Conservation (phyloP, 805 yeast species). For the Starmera amethionina region DNA sequence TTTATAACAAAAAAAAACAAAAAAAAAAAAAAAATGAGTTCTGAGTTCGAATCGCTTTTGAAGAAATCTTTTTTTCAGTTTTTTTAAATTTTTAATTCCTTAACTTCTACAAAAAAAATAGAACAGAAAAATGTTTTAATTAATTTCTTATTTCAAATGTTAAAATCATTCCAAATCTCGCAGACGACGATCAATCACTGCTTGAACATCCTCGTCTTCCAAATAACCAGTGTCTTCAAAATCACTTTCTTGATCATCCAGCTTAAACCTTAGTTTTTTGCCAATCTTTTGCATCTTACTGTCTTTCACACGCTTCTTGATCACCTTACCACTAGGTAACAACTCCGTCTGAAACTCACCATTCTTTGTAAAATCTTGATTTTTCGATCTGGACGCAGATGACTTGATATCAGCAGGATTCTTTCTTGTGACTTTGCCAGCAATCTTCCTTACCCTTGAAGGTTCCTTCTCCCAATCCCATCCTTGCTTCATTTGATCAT, state of each 20-base stretch:
- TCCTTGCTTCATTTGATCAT: constrained; percentile 63
- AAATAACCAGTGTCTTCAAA: too few species aligned
- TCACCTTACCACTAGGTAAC: constrained; percentile 65
- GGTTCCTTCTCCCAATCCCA: constrained; percentile 59
- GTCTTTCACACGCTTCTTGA: constrained; percentile 29
- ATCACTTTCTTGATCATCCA: constrained; percentile 16
- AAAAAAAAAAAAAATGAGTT: too few species aligned
- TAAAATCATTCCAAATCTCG: constrained; percentile 21
- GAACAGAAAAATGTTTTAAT: too few species aligned
- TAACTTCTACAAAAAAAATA: too few species aligned
- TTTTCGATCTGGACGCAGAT: constrained; percentile 5
- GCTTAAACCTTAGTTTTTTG: constrained; percentile 29
- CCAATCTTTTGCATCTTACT: constrained; percentile 21
- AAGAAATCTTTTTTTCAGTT: too few species aligned
- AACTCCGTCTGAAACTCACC: constrained; percentile 40
- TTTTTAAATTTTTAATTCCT: too few species aligned
- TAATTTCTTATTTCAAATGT: too few species aligned
- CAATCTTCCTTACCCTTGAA: constrained; percentile 15
- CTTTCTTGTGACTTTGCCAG: constrained; percentile 7
- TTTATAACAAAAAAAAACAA: too few species aligned
- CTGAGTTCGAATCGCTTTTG: too few species aligned
- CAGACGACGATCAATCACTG: constrained; percentile 42
- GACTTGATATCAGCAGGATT: constrained; percentile 1
- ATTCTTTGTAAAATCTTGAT: constrained; percentile 13
- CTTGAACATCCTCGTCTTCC: constrained; percentile 34